Conservation (phyloP, 2,329 filamentous ascomycete species). For the Cercospora sesami region DNA sequence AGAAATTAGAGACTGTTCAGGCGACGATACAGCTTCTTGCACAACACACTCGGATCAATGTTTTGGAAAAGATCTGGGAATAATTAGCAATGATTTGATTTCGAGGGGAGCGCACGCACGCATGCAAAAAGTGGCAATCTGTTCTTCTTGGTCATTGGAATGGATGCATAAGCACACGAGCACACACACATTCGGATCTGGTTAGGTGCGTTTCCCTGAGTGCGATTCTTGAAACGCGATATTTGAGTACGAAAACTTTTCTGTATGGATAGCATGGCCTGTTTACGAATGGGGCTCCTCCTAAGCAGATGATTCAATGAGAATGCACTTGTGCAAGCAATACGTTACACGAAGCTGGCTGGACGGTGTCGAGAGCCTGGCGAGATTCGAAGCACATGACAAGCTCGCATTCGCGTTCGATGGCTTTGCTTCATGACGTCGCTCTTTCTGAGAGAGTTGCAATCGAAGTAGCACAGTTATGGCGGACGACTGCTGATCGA, state of each 20-base stretch:
- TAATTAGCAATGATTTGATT: constrained; percentile 8
- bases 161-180: neutral
- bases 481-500: neutral
- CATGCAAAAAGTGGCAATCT: constrained; percentile 4
- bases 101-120: neutral
- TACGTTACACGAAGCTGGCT: neutral
- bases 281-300: neutral
- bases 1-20: constrained; percentile 2
- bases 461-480: neutral
- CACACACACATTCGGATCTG: neutral
- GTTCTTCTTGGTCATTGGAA: constrained; percentile 1
- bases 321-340: neutral
- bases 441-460: neutral
- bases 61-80: neutral
- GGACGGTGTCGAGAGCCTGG: neutral
- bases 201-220: neutral
- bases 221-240: neutral
- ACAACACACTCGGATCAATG: neutral
- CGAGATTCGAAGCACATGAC: neutral
- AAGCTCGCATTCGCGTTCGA: neutral
- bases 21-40: constrained; percentile 13
- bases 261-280: constrained; percentile 14
- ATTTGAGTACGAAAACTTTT: neutral
- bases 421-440: neutral
- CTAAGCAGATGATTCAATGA: neutral